phyloP scores from a whole-genome alignment of 768 basidiomycete species.

The Phaeotremella fagi region DNA sequence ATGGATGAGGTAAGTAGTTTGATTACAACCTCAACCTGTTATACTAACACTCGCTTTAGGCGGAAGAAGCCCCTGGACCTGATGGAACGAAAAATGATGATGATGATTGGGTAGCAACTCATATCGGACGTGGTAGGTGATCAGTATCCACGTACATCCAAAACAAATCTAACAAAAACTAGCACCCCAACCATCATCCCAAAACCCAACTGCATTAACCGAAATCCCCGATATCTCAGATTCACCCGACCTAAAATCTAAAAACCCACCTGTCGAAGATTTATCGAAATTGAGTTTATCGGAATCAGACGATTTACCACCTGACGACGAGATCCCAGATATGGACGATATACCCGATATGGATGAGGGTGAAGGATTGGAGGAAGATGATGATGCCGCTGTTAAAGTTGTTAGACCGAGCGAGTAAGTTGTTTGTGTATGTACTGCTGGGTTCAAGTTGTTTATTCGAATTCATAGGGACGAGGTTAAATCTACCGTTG shows the following conservation, averaged over 20 bases:
- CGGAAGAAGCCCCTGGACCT: slow-evolving; percentile 47
- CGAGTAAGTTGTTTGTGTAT: slow-evolving; percentile 20
- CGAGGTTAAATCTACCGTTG: slow-evolving; percentile 53
- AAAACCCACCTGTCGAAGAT: slow-evolving; percentile 5
- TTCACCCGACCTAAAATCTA: slow-evolving; percentile 21
- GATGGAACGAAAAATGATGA: slow-evolving; percentile 53
- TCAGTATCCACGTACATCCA: neutral
- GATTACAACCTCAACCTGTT: neutral
- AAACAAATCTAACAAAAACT: neutral
- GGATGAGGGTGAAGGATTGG: slow-evolving; percentile 66
- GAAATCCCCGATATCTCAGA: slow-evolving; percentile 46
- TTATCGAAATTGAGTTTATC: slow-evolving; percentile 23
- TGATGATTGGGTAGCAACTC: slow-evolving; percentile 96
- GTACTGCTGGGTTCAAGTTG: slow-evolving; percentile 4
- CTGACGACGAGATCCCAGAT: slow-evolving; percentile 67
- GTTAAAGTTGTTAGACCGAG: slow-evolving; percentile 38
- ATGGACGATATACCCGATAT: slow-evolving; percentile 98
- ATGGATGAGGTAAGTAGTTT: slow-evolving; percentile 50
- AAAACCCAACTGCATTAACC: slow-evolving; percentile 20
- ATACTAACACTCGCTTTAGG: slow-evolving; percentile 16
- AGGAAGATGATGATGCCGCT: slow-evolving; percentile 84
- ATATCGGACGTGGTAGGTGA: slow-evolving; percentile 62
- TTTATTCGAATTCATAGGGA: slow-evolving; percentile 11
- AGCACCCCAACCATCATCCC: slow-evolving; percentile 17
- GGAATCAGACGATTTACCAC: slow-evolving; percentile 17